Percentiles rank a stretch among this genome's conserved stretches.
Conservation (phyloP, 2,329 filamentous ascomycete genomes). For the Beauveria scarabaeidicola region DNA sequence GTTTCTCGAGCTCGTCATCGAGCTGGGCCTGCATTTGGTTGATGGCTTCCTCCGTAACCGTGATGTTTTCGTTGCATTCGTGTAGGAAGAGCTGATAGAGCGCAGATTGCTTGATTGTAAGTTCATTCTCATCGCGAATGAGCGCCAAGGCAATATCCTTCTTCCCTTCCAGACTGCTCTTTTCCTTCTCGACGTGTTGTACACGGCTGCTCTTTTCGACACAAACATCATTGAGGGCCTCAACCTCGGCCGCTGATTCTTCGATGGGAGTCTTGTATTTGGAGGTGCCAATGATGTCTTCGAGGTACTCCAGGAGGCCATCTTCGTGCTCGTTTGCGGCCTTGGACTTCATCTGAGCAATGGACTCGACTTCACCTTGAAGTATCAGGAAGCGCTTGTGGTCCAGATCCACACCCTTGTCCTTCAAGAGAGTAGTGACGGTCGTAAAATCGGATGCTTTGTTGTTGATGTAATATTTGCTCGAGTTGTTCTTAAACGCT, state of each 20-base stretch:
- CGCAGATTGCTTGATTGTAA: conserved; percentile 79
- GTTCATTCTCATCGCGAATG: conserved; percentile 87
- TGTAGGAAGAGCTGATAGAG: conserved; percentile 87
- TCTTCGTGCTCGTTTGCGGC: conserved; percentile 93
- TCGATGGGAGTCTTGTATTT: conserved; percentile 98
- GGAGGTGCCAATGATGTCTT: conserved; percentile 97
- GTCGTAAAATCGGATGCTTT: conserved; percentile 85
- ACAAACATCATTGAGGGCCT: conserved; percentile 88
- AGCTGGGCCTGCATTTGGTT: conserved; percentile 83
- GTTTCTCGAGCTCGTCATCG: conserved; percentile 81
- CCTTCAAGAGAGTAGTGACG: conserved; percentile 79
- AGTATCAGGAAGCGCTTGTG: conserved; percentile 97
- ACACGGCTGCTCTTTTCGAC: conserved; percentile 92
- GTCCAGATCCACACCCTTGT: conserved; percentile 86
- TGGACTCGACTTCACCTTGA: conserved; percentile 96
- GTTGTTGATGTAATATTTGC: conserved; percentile 95
- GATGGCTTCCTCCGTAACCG: conserved; percentile 83
- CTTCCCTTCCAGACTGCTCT: conserved; percentile 85
- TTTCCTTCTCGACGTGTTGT: conserved; percentile 97
- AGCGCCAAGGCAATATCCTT: conserved; percentile 89
- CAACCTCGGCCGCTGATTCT: conserved; percentile 81
- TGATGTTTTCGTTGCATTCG: conserved; percentile 81
- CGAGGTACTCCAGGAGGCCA: conserved; percentile 88
- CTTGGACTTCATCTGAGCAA: conserved; percentile 98
- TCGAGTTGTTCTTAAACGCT: conserved; percentile 96